Percentiles rank a stretch among this genome's conserved stretches.
These are phyloP conservation scores for Excoecaria cochinchinensis DNA, from an alignment of 345 rosid species.

Conservation along the genomic window DNA sequence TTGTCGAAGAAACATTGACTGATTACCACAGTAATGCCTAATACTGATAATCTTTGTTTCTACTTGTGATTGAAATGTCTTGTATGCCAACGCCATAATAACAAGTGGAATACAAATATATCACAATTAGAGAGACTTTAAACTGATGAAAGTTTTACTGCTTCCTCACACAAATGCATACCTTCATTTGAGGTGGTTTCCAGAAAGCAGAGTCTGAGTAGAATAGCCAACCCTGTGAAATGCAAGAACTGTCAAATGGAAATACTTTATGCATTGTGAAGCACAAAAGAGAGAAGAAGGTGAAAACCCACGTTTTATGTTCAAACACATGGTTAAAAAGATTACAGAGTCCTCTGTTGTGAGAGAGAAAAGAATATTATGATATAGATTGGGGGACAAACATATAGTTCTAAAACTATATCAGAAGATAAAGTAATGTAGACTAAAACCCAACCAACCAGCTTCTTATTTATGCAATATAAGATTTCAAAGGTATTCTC, in stretches of 20 bases:
- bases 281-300: not conserved
- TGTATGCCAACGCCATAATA: not conserved
- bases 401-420: too few relatives aligned
- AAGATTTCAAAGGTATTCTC: too few relatives aligned
- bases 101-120: not conserved
- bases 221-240: constrained; percentile 94
- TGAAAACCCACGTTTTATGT: not conserved
- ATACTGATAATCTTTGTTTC: not conserved
- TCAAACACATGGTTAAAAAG: not conserved
- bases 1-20: not conserved
- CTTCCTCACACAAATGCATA: constrained; percentile 24
- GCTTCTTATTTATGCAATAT: too few relatives aligned
- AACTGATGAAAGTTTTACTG: not conserved
- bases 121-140: not conserved
- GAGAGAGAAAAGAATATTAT: not conserved
- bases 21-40: not conserved
- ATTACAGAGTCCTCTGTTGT: not conserved
- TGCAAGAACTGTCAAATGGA: constrained; percentile 4
- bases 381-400: too few relatives aligned
- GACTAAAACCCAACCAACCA: too few relatives aligned
- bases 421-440: too few relatives aligned
- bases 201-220: constrained; percentile 74
- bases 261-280: not conserved
- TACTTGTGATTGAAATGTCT: not conserved
- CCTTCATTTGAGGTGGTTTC: constrained; percentile 93